Evolutionary conservation across 2,329 filamentous ascomycete species (phyloP), one percentile per base, ranked within the genome.

Genomic region (Lojkania enalia): DNA sequence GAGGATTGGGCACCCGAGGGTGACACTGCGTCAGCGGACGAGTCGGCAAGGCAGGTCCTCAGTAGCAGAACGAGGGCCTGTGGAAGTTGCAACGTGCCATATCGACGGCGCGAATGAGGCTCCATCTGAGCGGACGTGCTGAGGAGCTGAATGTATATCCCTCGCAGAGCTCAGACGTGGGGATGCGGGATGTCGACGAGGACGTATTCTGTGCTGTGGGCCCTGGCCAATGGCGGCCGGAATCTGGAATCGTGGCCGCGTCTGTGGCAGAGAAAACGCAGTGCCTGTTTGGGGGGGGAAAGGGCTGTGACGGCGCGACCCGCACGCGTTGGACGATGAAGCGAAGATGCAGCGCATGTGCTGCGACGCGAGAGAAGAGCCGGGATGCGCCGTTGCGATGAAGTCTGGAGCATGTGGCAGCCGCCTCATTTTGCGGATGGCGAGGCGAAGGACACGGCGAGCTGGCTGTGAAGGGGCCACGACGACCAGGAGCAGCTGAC

Each of bases 21-120:
- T 56, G 57, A 46, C 40, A 57, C 55, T 47, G 47, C 48, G 51
- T 57, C 42, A 46, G 52, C 53, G 51, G 53, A 43, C 33, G 62
- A 46, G 32, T 52, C 51, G 50, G 60, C 60, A 44, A 65, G 48
- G 49, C 49, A 50, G 32, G 55, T 49, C 47, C 47, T 61, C 42
- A 69, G 54, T 54, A 67, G 52, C 51, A 60, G 49, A 52, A 67
- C 43, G 52, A 69, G 56, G 57, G 64, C 60, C 61, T 67, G 63
- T 65, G 65, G 64, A 61, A 68, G 57, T 45, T 50, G 58, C 50
- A 63, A 63, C 61, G 63, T 63, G 60, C 61, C 63, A 63, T 58
- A 52, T 30, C 59, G 51, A 49, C 48, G 51, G 57, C 52, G 63
- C 63, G 64, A 68, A 66, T 69, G 56, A 61, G 62, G 57, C 55